Conservation (phyloP, 2,329 filamentous ascomycete species). For the Akanthomyces dipterigenus region DNA sequence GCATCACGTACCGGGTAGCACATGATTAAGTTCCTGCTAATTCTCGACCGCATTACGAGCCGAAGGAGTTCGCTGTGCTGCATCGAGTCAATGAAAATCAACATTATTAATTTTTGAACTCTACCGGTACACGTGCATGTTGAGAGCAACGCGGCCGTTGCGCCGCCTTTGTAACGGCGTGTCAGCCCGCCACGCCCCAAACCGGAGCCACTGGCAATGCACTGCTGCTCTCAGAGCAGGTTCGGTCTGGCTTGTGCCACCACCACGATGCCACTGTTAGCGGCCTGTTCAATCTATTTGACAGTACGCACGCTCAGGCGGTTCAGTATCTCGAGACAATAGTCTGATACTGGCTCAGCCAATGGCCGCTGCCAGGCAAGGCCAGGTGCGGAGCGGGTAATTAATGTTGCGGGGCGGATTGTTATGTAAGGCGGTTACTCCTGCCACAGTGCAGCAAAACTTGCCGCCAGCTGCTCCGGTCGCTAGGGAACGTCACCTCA, state of each 20-base stretch:
- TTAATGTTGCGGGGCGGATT: slow-evolving; percentile 15
- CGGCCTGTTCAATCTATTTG: background rate
- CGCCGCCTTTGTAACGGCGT: background rate
- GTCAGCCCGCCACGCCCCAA: background rate
- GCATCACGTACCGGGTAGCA: background rate
- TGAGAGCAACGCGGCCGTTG: too few relatives aligned
- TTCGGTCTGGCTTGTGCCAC: background rate
- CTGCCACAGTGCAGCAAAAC: slow-evolving; percentile 34
- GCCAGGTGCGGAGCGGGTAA: slow-evolving; percentile 12
- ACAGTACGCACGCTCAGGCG: background rate
- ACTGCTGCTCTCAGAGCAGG: background rate
- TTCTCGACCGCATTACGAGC: background rate
- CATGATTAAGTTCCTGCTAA: background rate
- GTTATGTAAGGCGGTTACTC: slow-evolving; percentile 25
- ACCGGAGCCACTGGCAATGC: background rate
- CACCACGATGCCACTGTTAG: background rate
- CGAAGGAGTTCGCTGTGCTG: background rate
- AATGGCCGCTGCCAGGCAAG: background rate
- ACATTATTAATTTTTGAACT: background rate
- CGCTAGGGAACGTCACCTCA: slow-evolving; percentile 33
- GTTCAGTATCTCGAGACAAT: background rate
- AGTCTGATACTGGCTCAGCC: background rate
- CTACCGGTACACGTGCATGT: too few relatives aligned
- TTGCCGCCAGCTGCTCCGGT: slow-evolving; percentile 32
- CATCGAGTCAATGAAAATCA: background rate